Base-by-base conservation (phyloP, 148 eudicot species). In the Arbutus unedo region DNA sequence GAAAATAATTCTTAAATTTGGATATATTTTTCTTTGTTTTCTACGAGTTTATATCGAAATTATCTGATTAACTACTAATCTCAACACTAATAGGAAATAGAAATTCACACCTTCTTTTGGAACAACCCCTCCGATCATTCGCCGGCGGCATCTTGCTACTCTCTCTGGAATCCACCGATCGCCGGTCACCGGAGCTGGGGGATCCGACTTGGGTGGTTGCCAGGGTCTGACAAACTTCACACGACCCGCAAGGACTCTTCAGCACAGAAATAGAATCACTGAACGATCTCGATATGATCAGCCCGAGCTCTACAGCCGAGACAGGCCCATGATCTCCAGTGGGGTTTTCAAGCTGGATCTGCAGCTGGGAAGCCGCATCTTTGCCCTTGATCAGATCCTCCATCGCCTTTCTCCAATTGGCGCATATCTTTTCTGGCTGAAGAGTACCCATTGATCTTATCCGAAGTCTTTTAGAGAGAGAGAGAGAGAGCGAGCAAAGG, bases 51-150 rank as follows among this genome's bases (percentile, higher is more conserved):
- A 31, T 31, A 31, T 31, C 38, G 38, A 31, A 31, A 31, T 31
- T 31, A 31, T 31, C 38, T 31, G 38, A 31, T 31, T 31, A 31
- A 31, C 38, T 31, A 31, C 38, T 31, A 31, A 31, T 31, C 38
- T 31, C 38, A 31, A 31, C 38, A 31, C 0, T 31, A 31, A 31
- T 31, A 31, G 38, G 38, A 0, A 38, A 25, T 77, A 54, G 8
- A 8, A 4, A 5, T 3, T 67, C 84, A 76, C 64, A 88, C 88
- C 87, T 82, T 80, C 88, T 88, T 74, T 86, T 86, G 82, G 86
- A 86, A 84, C 87, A 83, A 31, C 90, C 90, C 82, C 90, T 79
- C 78, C 84, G 87, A 4, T 82, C 85, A 76, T 84, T 84, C 14
- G 56, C 87, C 60, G 81, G 68, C 53, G 86, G 75, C 70, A 25